Percentiles rank a stretch among this genome's conserved stretches.
phyloP scores from a whole-genome alignment of 345 rosid genomes.

The Camelina sativa region DNA sequence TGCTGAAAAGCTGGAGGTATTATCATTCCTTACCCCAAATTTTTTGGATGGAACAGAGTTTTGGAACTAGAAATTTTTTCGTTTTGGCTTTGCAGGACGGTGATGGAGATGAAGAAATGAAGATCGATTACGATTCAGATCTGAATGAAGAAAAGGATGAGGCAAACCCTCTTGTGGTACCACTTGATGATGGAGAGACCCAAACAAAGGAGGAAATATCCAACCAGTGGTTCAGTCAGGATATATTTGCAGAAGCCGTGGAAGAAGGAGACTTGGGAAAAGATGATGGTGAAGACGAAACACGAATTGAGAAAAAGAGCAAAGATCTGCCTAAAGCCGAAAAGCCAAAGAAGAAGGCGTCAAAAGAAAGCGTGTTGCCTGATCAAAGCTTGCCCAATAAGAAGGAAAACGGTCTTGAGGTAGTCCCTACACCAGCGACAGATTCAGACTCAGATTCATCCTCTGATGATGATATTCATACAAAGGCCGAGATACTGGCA shows the following conservation, averaged over 20 bases:
- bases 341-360: constrained; percentile 49
- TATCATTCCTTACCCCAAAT: neutral
- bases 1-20: constrained; percentile 66
- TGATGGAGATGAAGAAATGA: constrained; percentile 51
- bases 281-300: constrained; percentile 59
- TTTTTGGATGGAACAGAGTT: neutral
- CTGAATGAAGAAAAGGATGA: constrained; percentile 60
- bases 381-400: constrained; percentile 36
- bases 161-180: constrained; percentile 81
- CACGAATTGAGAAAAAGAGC: constrained; percentile 46
- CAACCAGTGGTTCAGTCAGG: constrained; percentile 87
- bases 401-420: constrained; percentile 70
- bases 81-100: constrained; percentile 55
- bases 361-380: constrained; percentile 32
- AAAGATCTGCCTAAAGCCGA: constrained; percentile 31
- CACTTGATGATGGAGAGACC: constrained; percentile 65
- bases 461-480: constrained; percentile 64
- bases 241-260: constrained; percentile 76
- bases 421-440: constrained; percentile 76
- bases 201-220: constrained; percentile 75
- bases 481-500: constrained; percentile 90
- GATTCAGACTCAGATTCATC: constrained; percentile 84
- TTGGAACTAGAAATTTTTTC: constrained; percentile 1
- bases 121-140: constrained; percentile 73
- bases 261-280: constrained; percentile 76